Evolutionary conservation across 306 rosid genomes (phyloP), one percentile per base, ranked within the genome.

Genomic region (Parietaria judaica): DNA sequence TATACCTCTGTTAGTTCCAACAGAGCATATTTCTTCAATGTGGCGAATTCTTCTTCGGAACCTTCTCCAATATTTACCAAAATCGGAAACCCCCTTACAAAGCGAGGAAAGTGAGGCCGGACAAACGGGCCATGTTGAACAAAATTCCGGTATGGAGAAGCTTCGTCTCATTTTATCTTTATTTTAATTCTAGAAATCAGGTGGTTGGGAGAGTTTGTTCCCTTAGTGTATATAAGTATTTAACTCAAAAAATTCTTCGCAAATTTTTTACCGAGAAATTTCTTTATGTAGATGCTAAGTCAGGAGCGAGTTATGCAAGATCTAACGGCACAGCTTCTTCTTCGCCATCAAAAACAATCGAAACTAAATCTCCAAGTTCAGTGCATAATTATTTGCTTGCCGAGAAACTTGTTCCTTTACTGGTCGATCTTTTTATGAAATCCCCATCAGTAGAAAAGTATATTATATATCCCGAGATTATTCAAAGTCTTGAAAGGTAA

Each of bases 401-500:
- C 11, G 95, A 88, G 71, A 92, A 86, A 82, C 94, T 92, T 57
- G 85, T 92, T 72, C 98, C 96, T 17, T 67, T 84, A 66, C 69
- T 88, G 71, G 85, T 88, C 7, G 92, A 82, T 70, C 98, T 92
- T 79, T 88, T 92, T 64, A 76, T 92, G 66, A 85, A 74, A 71
- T 87, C 95, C 45, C 86, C 96, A 56, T 81, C 70, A 43, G 78
- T 81, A 75, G 95, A 88, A 70, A 92, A 86, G 73, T 75, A 76
- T 66, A 82, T 80, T 62, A 67, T 88, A 68, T 88, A 87, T 83
- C 95, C 98, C 54, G 98, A 92, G 79, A 68, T 92, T 59, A 82
- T 92, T 75, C 98, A 84, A 83, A 72, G 94, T 78, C 83, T 92
- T 7, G 96, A 89, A 78, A 88, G 98, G 98, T 92, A 88, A 78